These are phyloP conservation scores for Primulina huaijiensis DNA, from an alignment of 257 asterid genomes.

Conservation along the genomic window DNA sequence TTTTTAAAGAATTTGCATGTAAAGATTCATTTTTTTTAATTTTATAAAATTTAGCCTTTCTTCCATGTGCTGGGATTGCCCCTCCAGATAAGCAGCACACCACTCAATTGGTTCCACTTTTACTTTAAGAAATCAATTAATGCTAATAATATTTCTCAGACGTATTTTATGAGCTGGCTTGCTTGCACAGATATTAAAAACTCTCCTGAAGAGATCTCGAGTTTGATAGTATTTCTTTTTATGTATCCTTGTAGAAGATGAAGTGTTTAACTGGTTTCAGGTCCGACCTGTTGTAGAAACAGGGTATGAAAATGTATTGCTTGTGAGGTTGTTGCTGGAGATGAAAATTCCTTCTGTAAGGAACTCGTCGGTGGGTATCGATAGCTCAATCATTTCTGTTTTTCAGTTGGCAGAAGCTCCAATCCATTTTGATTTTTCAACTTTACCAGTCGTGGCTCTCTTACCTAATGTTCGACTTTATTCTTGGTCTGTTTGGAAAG, in stretches of 20 bases:
- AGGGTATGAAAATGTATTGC: constrained; percentile 85
- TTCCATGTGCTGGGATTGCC: no score
- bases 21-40: no score
- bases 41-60: no score
- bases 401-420: background rate
- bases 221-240: background rate
- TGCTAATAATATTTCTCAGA: no score
- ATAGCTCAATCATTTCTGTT: constrained; percentile 4
- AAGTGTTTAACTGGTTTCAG: constrained; percentile 42
- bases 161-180: background rate
- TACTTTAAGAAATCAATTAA: background rate
- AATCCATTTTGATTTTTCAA: constrained; percentile 3
- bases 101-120: no score
- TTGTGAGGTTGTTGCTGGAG: constrained; percentile 87
- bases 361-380: constrained; percentile 75
- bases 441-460: background rate
- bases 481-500: constrained; percentile 46
- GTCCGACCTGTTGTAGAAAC: constrained; percentile 97
- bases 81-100: no score
- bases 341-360: constrained; percentile 62
- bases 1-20: no score
- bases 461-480: constrained; percentile 14
- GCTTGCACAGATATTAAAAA: background rate
- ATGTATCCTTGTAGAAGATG: constrained; percentile 13
- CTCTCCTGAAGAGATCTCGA: background rate